Evolutionary conservation across 768 basidiomycete species (phyloP).

Genomic region (Hortiboletus campestris): DNA sequence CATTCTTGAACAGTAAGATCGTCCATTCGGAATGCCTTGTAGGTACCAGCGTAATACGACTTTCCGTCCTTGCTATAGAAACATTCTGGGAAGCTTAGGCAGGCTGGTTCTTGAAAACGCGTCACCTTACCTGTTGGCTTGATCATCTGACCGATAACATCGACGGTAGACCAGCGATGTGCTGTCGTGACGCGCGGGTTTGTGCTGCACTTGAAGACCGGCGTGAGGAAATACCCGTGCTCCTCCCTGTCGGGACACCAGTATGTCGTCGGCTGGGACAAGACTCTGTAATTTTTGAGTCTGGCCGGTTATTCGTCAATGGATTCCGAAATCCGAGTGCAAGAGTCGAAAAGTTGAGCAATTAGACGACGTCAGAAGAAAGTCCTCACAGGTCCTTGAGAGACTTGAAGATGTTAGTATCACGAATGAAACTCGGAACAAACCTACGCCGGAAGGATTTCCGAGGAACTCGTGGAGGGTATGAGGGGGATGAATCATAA

Average conservation of each 20-base stretch:
- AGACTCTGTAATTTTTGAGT: constrained; percentile 62
- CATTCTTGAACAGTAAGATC: constrained; percentile 68
- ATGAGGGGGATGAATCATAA: constrained; percentile 60
- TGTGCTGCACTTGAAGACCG: constrained; percentile 74
- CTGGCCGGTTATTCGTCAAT: constrained; percentile 34
- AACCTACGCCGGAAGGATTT: constrained; percentile 54
- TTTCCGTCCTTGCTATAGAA: constrained; percentile 79
- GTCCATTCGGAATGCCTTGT: constrained; percentile 63
- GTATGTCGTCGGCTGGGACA: constrained; percentile 64
- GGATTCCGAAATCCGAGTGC: neutral
- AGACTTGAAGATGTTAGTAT: constrained; percentile 37
- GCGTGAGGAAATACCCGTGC: constrained; percentile 74
- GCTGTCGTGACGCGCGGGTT: constrained; percentile 75
- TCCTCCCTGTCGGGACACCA: constrained; percentile 86
- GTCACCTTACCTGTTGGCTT: constrained; percentile 56
- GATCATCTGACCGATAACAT: constrained; percentile 56
- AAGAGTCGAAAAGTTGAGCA: neutral
- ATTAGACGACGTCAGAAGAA: neutral
- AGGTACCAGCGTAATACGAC: constrained; percentile 85
- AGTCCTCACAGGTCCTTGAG: constrained; percentile 55
- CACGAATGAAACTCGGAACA: neutral
- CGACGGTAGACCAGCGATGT: constrained; percentile 69
- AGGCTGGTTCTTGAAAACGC: neutral
- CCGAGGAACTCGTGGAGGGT: constrained; percentile 70
- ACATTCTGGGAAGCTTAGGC: constrained; percentile 53